Conservation (phyloP, 2,329 filamentous ascomycete species). For the Chalaropsis thielavioides region DNA sequence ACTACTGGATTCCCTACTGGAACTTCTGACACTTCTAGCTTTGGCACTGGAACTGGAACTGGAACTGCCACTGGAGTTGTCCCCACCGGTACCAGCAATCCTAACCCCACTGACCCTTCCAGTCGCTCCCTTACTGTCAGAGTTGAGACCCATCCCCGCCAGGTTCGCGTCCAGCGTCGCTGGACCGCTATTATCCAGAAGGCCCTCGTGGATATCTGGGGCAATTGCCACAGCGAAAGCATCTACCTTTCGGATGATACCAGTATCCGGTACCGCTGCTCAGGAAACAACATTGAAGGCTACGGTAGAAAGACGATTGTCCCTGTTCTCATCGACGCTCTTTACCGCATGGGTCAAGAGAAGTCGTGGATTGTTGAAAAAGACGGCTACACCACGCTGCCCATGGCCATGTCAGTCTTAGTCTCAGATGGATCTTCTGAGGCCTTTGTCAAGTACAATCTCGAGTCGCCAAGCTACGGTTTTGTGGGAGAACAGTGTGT, state of each 20-base stretch:
- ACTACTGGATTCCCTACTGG: not conserved
- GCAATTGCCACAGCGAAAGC: constrained; percentile 7
- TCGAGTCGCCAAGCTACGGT: not conserved
- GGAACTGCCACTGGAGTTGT: not conserved
- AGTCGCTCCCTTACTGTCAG: not conserved
- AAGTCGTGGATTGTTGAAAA: constrained; percentile 1
- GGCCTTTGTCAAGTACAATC: constrained; percentile 6
- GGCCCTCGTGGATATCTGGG: constrained; percentile 14
- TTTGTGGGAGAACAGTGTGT: constrained; percentile 10
- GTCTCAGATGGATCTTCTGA: constrained; percentile 8
- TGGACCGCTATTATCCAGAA: constrained; percentile 12
- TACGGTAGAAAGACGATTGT: constrained; percentile 9
- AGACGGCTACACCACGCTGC: constrained; percentile 4
- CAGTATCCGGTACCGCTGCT: constrained; percentile 11
- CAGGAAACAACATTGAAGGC: constrained; percentile 4
- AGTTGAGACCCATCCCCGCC: constrained; percentile 9
- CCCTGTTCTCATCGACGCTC: constrained; percentile 8
- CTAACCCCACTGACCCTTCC: not conserved
- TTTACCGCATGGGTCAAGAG: constrained; percentile 9
- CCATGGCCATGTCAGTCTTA: constrained; percentile 4
- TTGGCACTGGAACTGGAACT: constrained; percentile 10
- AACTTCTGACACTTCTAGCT: not conserved
- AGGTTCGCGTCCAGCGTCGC: constrained; percentile 3
- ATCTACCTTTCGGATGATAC: not conserved
- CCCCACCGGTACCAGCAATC: not conserved